Evolutionary conservation across 2,329 filamentous ascomycete genomes (phyloP).

Genomic region (Trichoderma koningii): DNA sequence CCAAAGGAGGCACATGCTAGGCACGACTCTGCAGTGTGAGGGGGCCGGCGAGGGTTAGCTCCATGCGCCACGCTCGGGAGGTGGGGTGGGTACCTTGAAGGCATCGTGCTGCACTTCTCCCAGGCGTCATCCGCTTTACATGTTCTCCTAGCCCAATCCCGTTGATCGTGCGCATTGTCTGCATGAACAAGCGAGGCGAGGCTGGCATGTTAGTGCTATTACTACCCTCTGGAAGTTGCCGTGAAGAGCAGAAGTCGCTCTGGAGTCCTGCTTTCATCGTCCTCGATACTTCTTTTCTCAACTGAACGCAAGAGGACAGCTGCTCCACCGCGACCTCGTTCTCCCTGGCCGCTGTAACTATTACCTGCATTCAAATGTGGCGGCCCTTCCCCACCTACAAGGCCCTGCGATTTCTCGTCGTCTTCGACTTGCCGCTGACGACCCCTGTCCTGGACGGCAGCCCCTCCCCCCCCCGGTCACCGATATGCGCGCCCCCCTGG

Average conservation of each 20-base stretch:
- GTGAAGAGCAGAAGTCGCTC: neutral
- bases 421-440: constrained; percentile 25
- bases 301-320: constrained; percentile 17
- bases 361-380: constrained; percentile 29
- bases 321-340: constrained; percentile 16
- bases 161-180: constrained; percentile 20
- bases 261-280: neutral
- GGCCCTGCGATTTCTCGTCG: constrained; percentile 27
- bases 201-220: constrained; percentile 19
- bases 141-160: constrained; percentile 20
- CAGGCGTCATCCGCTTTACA: constrained; percentile 25
- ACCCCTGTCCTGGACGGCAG: constrained; percentile 26
- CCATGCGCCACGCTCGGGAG: constrained; percentile 27
- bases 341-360: constrained; percentile 26
- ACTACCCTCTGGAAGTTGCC: constrained; percentile 1
- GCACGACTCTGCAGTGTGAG: constrained; percentile 17
- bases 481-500: constrained; percentile 28
- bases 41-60: constrained; percentile 4
- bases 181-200: constrained; percentile 22
- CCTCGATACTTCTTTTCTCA: constrained; percentile 2
- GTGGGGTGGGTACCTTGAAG: constrained; percentile 23
- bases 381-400: constrained; percentile 19
- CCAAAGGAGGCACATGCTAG: constrained; percentile 25
- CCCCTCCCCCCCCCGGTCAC: constrained; percentile 18
- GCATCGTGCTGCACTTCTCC: constrained; percentile 23